Base-by-base conservation (phyloP, 371 early-diverging fungal species). In the Conidiobolus incongruus region DNA sequence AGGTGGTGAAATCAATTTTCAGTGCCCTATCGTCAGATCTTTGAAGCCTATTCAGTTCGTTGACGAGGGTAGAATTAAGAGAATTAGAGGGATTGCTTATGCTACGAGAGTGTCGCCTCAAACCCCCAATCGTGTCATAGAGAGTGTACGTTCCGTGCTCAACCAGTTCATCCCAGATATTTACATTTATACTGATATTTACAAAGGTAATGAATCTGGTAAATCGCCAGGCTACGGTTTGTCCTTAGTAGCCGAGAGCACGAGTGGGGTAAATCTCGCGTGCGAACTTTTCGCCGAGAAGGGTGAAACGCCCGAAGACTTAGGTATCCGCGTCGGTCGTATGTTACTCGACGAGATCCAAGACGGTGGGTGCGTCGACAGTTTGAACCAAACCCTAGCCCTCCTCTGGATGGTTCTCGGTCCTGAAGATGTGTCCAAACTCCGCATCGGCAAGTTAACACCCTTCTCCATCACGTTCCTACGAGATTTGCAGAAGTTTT, bases 131-230 rank as follows among this genome's bases (percentile, higher is more conserved):
- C 80, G 94, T 26, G 68, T 95, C 53, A 84, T 83, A 1, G 87
- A 93, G 49, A 61, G 83, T 5, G 84, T 93, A 17, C 70, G 94
- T 39, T 62, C 76, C 8, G 55, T 82, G 45, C 61, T 93, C 43
- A 85, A 88, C 42, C 66, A 76, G 46, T 86, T 75, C 56, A 82
- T 94, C 36, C 89, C 89, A 6, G 95, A 95, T 56, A 82, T 93
- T 38, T 94, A 93, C 58, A 76, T 98, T 43, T 90, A 89, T 54
- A 87, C 93, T 10, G 96, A 96, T 60, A 83, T 92, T 22, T 92
- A 80, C 54, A 89, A 90, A 53, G 92, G 93, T 19, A 80, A 75
- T 16, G 93, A 96, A 46, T 75, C 88, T 35, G 98, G 97, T 24
- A 65, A 65, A 45, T 85, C 86, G 8, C 92, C 96, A 8, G 96